These are phyloP conservation scores for Astathelohania contejeani DNA, from an alignment of 371 early-diverging fungal genomes.

Conservation along the genomic window DNA sequence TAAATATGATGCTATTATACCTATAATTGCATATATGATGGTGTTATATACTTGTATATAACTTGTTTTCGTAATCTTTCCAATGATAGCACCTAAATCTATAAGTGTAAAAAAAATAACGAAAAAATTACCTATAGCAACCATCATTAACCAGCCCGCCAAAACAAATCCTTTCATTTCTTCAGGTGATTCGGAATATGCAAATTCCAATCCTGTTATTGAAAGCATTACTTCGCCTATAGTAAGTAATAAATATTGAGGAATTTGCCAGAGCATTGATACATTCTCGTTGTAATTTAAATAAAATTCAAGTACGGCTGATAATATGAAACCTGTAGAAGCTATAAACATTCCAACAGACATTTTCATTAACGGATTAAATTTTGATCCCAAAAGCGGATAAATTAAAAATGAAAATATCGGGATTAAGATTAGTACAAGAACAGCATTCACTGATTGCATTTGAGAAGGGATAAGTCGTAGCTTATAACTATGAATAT, in stretches of 20 bases:
- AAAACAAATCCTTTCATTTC: constrained; percentile 36
- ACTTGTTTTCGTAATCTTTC: no score
- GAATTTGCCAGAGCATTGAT: constrained; percentile 53
- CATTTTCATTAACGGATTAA: constrained; percentile 54
- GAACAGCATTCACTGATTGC: constrained; percentile 52
- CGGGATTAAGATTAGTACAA: constrained; percentile 55
- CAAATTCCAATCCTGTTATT: constrained; percentile 57
- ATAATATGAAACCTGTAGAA: constrained; percentile 32
- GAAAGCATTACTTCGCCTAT: constrained; percentile 56
- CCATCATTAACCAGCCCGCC: constrained; percentile 49
- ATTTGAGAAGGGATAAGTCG: constrained; percentile 46
- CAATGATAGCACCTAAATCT: no score
- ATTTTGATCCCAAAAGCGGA: constrained; percentile 43
- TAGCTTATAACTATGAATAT: constrained; percentile 6
- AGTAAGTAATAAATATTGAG: constrained; percentile 57
- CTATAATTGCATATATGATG: no score
- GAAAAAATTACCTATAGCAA: constrained; percentile 52
- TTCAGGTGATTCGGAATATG: constrained; percentile 51
- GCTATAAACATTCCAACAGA: constrained; percentile 35
- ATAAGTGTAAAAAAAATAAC: constrained; percentile 34
- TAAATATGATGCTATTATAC: no score
- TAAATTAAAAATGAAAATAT: constrained; percentile 54
- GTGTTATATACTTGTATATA: no score
- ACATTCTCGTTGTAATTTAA: constrained; percentile 20
- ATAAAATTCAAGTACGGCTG: constrained; percentile 48